Percentiles rank a stretch among this genome's conserved stretches.
Conservation (phyloP, 768 basidiomycete genomes). For the Leccinellum rugosiceps region DNA sequence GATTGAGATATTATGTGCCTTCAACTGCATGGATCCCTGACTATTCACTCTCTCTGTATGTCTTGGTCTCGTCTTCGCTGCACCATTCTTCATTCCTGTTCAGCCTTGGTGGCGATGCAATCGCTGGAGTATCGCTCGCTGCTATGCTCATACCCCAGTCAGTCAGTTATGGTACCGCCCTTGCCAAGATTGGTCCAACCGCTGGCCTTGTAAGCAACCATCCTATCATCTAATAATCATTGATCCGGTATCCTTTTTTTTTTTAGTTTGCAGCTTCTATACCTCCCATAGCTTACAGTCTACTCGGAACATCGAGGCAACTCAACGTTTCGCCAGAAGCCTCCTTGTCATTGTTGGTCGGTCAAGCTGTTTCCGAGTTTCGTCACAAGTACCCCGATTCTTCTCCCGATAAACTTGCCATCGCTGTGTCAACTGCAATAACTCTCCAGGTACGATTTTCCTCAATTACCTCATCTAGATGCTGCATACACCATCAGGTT, state of each 20-base stretch:
- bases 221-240: not conserved
- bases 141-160: conserved; percentile 84
- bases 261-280: conserved; percentile 78
- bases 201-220: conserved; percentile 67
- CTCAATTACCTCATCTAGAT: not conserved
- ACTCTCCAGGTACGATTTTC: conserved; percentile 65
- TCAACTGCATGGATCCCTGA: conserved; percentile 76
- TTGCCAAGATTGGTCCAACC: conserved; percentile 82
- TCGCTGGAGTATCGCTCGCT: conserved; percentile 83
- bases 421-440: conserved; percentile 76
- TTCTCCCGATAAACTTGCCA: conserved; percentile 47
- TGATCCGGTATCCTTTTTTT: not conserved
- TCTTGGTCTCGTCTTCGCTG: conserved; percentile 3
- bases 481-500: conserved; percentile 42
- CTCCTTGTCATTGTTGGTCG: conserved; percentile 79
- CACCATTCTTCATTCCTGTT: not conserved
- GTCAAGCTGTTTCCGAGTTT: conserved; percentile 77
- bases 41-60: conserved; percentile 67
- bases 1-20: conserved; percentile 73
- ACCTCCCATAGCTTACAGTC: conserved; percentile 83
- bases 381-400: conserved; percentile 45
- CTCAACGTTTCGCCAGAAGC: conserved; percentile 89
- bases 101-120: conserved; percentile 66
- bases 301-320: conserved; percentile 83
- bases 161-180: conserved; percentile 86